Percentiles rank a stretch among this genome's conserved stretches.
Evolutionary conservation across 2,329 filamentous ascomycete species (phyloP).

Genomic region (Exophiala spinifera): DNA sequence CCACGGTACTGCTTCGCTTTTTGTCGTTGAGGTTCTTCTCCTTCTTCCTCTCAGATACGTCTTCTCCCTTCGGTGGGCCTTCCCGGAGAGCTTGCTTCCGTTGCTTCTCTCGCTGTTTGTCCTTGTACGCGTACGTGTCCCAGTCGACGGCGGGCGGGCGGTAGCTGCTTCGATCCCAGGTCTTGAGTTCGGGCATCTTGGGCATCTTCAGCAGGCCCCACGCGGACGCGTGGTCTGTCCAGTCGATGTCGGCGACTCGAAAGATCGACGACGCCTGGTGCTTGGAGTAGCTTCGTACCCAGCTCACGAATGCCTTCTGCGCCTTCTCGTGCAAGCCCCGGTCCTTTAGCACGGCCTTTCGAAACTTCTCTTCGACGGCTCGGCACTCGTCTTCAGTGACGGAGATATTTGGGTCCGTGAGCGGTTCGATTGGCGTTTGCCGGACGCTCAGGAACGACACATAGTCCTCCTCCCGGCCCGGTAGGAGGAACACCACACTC

Average conservation of each 20-base stretch:
- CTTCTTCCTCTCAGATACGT: slow-evolving; percentile 26
- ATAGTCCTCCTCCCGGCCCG: slow-evolving; percentile 85
- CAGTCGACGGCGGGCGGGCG: slow-evolving; percentile 65
- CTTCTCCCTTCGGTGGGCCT: slow-evolving; percentile 27
- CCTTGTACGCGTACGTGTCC: slow-evolving; percentile 66
- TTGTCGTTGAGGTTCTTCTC: slow-evolving; percentile 30
- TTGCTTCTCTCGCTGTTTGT: slow-evolving; percentile 66
- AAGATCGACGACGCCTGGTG: slow-evolving; percentile 93
- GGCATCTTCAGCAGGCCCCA: slow-evolving; percentile 87
- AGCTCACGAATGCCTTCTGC: slow-evolving; percentile 87
- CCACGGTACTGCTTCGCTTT: slow-evolving; percentile 58
- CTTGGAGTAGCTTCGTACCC: slow-evolving; percentile 86
- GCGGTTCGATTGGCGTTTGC: slow-evolving; percentile 73
- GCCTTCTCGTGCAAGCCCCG: slow-evolving; percentile 78
- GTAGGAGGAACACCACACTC: slow-evolving; percentile 79
- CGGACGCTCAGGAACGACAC: slow-evolving; percentile 80
- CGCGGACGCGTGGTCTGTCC: slow-evolving; percentile 72
- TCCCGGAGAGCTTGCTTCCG: slow-evolving; percentile 55
- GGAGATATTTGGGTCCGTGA: slow-evolving; percentile 56
- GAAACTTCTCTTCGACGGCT: slow-evolving; percentile 58
- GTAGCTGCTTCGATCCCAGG: slow-evolving; percentile 65
- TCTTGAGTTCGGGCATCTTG: slow-evolving; percentile 86
- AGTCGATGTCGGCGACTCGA: slow-evolving; percentile 74
- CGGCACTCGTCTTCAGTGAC: slow-evolving; percentile 62
- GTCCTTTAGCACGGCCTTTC: slow-evolving; percentile 55